Percentiles rank a stretch among this genome's conserved stretches.
phyloP scores from a whole-genome alignment of 139 green algal genomes.

The Tetraselmis chui region DNA sequence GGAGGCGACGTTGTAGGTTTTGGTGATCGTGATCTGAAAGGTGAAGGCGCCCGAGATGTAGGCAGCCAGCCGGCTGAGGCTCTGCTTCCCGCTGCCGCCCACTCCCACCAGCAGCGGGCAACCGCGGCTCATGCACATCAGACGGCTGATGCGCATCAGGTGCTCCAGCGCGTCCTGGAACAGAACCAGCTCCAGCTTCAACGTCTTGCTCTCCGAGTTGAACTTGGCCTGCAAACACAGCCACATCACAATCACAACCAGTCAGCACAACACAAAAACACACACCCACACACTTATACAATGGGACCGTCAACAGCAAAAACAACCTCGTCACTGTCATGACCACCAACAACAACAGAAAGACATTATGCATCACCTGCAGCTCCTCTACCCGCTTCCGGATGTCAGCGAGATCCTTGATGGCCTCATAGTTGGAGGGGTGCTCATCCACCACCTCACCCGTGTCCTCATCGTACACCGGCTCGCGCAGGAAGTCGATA shows the following conservation, averaged over 20 bases:
- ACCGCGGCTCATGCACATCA: slow-evolving; percentile 80
- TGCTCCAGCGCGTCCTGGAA: slow-evolving; percentile 89
- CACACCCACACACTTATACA: too few species aligned
- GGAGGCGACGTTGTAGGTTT: slow-evolving; percentile 84
- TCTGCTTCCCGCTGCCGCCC: slow-evolving; percentile 88
- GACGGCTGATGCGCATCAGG: slow-evolving; percentile 76
- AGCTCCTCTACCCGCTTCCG: slow-evolving; percentile 55
- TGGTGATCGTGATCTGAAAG: slow-evolving; percentile 73
- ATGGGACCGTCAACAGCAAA: too few species aligned
- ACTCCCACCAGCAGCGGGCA: slow-evolving; percentile 89
- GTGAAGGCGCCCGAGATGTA: slow-evolving; percentile 75
- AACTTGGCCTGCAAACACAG: slow-evolving; percentile 67
- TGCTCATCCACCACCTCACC: slow-evolving; percentile 64
- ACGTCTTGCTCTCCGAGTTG: slow-evolving; percentile 72
- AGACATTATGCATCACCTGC: slow-evolving; percentile 22
- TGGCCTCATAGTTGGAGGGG: slow-evolving; percentile 78
- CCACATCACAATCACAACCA: too few species aligned
- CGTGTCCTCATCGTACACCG: slow-evolving; percentile 72
- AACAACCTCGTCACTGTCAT: too few species aligned
- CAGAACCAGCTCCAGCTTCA: slow-evolving; percentile 86
- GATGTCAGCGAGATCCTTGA: slow-evolving; percentile 66
- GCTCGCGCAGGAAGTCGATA: slow-evolving; percentile 89
- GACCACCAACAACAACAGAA: too few species aligned
- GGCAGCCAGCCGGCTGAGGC: slow-evolving; percentile 60
- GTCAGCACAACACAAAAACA: too few species aligned